phyloP scores from a whole-genome alignment of 805 yeast species.

The Ogataea ganodermae region DNA sequence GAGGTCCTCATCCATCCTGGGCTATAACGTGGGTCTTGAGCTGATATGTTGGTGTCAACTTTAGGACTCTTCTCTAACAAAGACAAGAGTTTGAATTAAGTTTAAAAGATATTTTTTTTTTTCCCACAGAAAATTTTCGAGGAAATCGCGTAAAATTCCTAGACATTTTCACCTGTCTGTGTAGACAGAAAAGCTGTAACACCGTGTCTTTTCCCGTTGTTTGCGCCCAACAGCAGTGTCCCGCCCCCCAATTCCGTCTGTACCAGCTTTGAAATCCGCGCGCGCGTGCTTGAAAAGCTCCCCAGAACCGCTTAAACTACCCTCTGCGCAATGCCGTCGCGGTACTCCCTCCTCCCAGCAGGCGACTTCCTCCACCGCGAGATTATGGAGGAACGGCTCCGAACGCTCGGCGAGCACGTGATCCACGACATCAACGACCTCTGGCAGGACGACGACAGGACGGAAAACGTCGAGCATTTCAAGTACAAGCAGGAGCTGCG shows the following conservation, averaged over 20 bases:
- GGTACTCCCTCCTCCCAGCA: slow-evolving; percentile 20
- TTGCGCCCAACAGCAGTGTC: too few species aligned
- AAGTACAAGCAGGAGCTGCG: slow-evolving; percentile 72
- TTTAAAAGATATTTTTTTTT: neutral
- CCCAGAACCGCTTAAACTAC: neutral
- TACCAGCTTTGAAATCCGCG: neutral
- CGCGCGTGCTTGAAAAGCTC: neutral
- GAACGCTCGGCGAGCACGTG: slow-evolving; percentile 32
- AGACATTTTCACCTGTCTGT: neutral
- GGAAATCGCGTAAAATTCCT: neutral
- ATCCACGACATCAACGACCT: slow-evolving; percentile 35
- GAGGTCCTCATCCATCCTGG: slow-evolving; percentile 61
- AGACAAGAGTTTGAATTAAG: too few species aligned
- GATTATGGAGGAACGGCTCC: slow-evolving; percentile 23
- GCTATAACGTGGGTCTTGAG: too few species aligned
- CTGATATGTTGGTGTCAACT: too few species aligned
- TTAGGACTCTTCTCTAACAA: too few species aligned
- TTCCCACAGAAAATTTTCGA: neutral
- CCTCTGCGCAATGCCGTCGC: neutral
- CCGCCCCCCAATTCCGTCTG: neutral
- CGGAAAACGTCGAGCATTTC: slow-evolving; percentile 67
- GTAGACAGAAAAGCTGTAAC: neutral
- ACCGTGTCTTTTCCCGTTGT: neutral
- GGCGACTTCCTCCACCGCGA: slow-evolving; percentile 19
- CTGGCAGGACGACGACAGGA: slow-evolving; percentile 45